Evolutionary conservation across 2,329 filamentous ascomycete species (phyloP).

Genomic region (Xylariomycetidae sp.): DNA sequence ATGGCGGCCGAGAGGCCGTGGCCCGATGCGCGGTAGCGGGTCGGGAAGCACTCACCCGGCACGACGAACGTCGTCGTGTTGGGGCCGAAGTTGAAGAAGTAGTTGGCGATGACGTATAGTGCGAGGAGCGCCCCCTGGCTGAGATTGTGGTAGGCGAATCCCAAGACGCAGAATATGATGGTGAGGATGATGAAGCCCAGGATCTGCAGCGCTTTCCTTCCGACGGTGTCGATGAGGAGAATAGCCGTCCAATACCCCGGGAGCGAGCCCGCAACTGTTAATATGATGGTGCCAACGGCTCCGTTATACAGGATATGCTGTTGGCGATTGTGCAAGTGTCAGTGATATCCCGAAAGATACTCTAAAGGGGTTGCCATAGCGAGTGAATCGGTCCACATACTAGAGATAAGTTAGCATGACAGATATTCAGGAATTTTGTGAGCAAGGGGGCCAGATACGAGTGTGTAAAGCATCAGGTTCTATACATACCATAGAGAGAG

Average conservation of each 20-base stretch:
- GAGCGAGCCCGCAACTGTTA: constrained; percentile 71
- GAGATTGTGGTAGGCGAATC: constrained; percentile 52
- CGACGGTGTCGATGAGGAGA: constrained; percentile 67
- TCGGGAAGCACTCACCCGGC: constrained; percentile 61
- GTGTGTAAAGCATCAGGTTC: too few species aligned
- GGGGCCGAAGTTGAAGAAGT: constrained; percentile 63
- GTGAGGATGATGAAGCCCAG: constrained; percentile 58
- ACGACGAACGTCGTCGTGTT: constrained; percentile 64
- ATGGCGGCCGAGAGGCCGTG: constrained; percentile 63
- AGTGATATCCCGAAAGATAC: too few species aligned
- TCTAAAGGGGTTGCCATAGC: too few species aligned
- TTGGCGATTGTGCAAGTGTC: too few species aligned
- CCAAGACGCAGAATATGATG: constrained; percentile 57
- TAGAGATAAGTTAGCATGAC: too few species aligned
- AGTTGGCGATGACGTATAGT: constrained; percentile 60
- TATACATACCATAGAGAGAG: constrained; percentile 63
- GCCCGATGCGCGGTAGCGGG: constrained; percentile 55
- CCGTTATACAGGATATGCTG: constrained; percentile 68
- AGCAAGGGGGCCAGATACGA: too few species aligned
- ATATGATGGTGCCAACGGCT: constrained; percentile 71
- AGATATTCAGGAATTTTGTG: too few species aligned
- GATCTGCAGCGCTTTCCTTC: constrained; percentile 72
- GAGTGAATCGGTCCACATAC: too few species aligned
- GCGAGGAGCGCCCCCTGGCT: constrained; percentile 46
- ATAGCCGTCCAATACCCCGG: constrained; percentile 79